Base-by-base conservation (phyloP, 2,329 filamentous ascomycete genomes). In the Ustulina deusta region DNA sequence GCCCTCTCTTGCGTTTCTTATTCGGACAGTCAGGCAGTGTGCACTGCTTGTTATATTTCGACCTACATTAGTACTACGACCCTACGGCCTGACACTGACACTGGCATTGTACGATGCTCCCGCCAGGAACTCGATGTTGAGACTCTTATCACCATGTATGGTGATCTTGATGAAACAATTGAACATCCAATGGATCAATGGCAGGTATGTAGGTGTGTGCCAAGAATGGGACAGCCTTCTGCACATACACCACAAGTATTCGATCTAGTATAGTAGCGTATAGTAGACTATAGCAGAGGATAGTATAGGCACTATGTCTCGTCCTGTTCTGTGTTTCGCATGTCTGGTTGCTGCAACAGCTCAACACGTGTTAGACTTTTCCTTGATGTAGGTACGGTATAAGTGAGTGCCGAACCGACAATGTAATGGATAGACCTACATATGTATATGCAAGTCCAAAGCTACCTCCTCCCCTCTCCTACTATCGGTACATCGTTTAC, bases 101-200 rank as follows among this genome's bases (percentile, higher is more conserved):
- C 57, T 29, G 49, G 52, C 48, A 65, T 64, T 51, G 66, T 61
- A 34, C 54, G 61, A 61, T 65, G 57, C 36, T 36, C 44, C 36
- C 61, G 32, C 61, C 36, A 32, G 56, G 61, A 51, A 51, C 61
- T 61, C 56, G 56, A 65, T 65, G 51, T 55, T 61, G 61, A 61
- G 57, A 68, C 61, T 61, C 57, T 42, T 54, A 46, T 46, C 25
- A 62, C 27, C 27, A 63, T 42, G 27, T 58, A 61, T 40, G 52
- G 36, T 40, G 55, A 52, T 54, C 57, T 65, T n/a, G 61, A 65
- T 57, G 61, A 68, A 64, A 61, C 65, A 61, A 29, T 40, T 38
- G 17, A 49, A 49, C 25, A 56, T n/a, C 54, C 54, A 27, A 56
- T 27, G 13, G 54, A 56, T 25, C 54, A n/a, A 40, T 56, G 36